phyloP scores from a whole-genome alignment of 768 basidiomycete genomes.

The Pulveroboletus sp. region DNA sequence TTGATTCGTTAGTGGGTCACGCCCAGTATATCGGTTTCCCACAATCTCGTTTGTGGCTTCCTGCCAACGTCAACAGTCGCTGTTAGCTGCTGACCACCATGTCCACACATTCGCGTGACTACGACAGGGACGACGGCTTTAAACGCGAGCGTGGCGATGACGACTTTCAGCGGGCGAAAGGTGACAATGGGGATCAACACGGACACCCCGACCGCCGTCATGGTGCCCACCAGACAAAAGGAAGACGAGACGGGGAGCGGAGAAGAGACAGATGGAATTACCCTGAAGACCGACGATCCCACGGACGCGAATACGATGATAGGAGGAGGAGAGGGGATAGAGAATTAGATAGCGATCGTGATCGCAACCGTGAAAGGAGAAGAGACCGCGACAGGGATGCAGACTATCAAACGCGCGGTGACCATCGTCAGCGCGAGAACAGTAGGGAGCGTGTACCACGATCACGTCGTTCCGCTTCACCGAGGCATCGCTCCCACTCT shows the following conservation, averaged over 20 bases:
- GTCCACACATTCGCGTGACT: conserved; percentile 16
- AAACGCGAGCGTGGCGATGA: conserved; percentile 6
- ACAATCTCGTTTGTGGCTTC: neutral
- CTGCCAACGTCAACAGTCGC: neutral
- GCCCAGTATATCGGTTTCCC: conserved; percentile 18
- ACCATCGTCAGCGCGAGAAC: conserved; percentile 19
- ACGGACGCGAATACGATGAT: conserved; percentile 20
- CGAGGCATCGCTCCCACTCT: conserved; percentile 35
- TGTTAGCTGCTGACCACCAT: conserved; percentile 2
- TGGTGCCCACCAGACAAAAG: conserved; percentile 8
- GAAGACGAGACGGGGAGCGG: conserved; percentile 21
- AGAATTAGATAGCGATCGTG: conserved; percentile 7
- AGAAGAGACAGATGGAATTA: conserved; percentile 17
- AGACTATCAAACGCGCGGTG: conserved; percentile 34
- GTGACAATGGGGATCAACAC: conserved; percentile 4
- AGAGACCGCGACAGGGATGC: conserved; percentile 32
- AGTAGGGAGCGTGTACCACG: conserved; percentile 30
- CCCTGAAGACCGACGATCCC: conserved; percentile 14
- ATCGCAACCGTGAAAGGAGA: conserved; percentile 13
- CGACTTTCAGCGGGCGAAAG: conserved; percentile 9
- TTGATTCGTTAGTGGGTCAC: no score
- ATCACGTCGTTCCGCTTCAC: conserved; percentile 59
- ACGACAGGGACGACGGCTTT: conserved; percentile 5
- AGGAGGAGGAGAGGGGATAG: conserved; percentile 13
- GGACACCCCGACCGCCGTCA: conserved; percentile 14